phyloP scores from a whole-genome alignment of 2,329 filamentous ascomycete species.

The Colletotrichum cuscutae region DNA sequence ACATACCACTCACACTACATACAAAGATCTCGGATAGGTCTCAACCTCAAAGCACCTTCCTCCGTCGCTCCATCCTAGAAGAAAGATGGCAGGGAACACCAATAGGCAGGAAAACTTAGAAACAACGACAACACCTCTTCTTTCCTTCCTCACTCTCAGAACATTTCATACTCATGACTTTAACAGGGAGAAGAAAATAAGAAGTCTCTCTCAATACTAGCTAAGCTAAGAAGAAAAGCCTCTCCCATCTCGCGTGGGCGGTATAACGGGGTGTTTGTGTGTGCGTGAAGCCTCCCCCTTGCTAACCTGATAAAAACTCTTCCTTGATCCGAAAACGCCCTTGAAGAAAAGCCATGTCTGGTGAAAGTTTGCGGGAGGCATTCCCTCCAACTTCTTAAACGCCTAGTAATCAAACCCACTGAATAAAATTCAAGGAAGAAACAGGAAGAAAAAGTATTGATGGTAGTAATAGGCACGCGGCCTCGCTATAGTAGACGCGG shows the following conservation, averaged over 20 bases:
- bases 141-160: neutral
- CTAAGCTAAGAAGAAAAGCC: neutral
- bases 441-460: constrained; percentile 1
- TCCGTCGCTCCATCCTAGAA: neutral
- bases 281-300: neutral
- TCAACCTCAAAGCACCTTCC: neutral
- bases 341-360: constrained; percentile 5
- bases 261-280: neutral
- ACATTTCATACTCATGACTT: neutral
- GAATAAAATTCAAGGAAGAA: neutral
- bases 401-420: constrained; percentile 6
- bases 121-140: neutral
- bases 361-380: neutral
- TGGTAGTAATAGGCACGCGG: neutral
- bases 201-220: neutral
- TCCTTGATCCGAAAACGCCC: constrained; percentile 2
- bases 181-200: neutral
- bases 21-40: neutral
- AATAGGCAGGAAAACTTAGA: neutral
- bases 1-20: neutral
- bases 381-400: neutral
- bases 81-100: neutral
- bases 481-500: constrained; percentile 15
- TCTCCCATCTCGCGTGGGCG: neutral
- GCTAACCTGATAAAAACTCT: neutral